Evolutionary conservation across 768 basidiomycete genomes (phyloP), one percentile per base, ranked within the genome.

Genomic region (Hypholoma fasciculare): DNA sequence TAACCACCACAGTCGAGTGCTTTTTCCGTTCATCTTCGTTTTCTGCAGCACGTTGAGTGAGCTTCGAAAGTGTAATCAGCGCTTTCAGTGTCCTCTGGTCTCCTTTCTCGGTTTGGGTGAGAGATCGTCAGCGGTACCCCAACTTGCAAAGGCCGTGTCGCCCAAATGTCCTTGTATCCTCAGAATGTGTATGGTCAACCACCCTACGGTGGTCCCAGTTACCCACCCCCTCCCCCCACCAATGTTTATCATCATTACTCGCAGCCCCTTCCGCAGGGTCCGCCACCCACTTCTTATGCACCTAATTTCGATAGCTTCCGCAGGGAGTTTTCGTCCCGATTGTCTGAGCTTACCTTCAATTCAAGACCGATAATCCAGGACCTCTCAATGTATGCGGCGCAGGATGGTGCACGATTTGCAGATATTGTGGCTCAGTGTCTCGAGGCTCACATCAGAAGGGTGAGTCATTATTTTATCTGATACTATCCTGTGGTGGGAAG

Each of bases 291-390:
- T 39, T 67, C 75, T 56, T 75, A 62, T 61, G 63, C 65, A 53
- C 52, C 65, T 67, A 70, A 73, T 60, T 63, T 68, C 59, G 58
- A 64, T 58, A 63, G 60, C 20, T 70, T 73, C 79, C 72, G 93
- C 63, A 84, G 86, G 75, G 92, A 93, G 76, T 94, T 89, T 74
- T 68, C 82, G 55, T 71, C 76, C 42, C 86, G 90, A 60, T 86
- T 97, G 54, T 77, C 84, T 66, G 85, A 88, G 62, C 88, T 99
- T 61, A 92, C 87, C 52, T 88, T 95, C 80, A 99, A 98, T 76
- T 96, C 95, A 64, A 88, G 95, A 67, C 90, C 94, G 9, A 86
- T 97, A 61, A 99, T 99, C 63, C 94, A 97, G 76, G 84, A 83
- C 60, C 75, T 99, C 14, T 98, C 97, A 36, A 87, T 95, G 82